phyloP scores from a whole-genome alignment of 2,329 filamentous ascomycete species.

The Cercospora sp. region DNA sequence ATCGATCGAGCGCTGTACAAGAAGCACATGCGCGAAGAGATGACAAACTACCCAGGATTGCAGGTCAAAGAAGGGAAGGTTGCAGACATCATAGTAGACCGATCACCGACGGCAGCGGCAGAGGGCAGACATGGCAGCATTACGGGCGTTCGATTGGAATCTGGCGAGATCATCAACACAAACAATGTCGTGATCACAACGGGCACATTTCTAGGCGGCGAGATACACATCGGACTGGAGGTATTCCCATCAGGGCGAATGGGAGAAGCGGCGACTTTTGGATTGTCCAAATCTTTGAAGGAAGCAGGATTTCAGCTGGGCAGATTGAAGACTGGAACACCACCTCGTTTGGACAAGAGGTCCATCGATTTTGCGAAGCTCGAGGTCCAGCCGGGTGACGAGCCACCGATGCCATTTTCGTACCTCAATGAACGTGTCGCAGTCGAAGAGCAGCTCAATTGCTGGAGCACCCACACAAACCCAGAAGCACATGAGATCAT shows the following conservation, averaged over 20 bases:
- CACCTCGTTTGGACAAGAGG: constrained; percentile 76
- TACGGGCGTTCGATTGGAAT: constrained; percentile 80
- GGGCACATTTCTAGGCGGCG: constrained; percentile 89
- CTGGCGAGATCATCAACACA: constrained; percentile 78
- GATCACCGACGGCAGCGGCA: constrained; percentile 49
- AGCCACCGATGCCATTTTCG: constrained; percentile 86
- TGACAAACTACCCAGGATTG: constrained; percentile 73
- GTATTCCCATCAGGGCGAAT: constrained; percentile 84
- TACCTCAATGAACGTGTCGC: constrained; percentile 78
- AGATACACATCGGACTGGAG: constrained; percentile 89
- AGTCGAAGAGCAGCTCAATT: constrained; percentile 79
- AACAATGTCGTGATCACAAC: constrained; percentile 89
- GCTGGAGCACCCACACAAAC: constrained; percentile 86
- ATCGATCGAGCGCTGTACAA: constrained; percentile 91
- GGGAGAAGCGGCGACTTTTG: constrained; percentile 89
- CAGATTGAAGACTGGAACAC: constrained; percentile 91
- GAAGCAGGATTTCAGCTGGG: constrained; percentile 89
- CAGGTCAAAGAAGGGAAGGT: constrained; percentile 83
- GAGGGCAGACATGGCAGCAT: constrained; percentile 67
- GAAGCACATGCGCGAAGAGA: constrained; percentile 84
- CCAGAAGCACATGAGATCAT: constrained; percentile 78
- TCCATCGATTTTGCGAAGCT: constrained; percentile 77
- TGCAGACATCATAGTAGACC: constrained; percentile 80
- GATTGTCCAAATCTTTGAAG: constrained; percentile 83
- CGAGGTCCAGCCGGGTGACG: constrained; percentile 74